Evolutionary conservation across 768 basidiomycete species (phyloP), one percentile per base, ranked within the genome.

Genomic region (Cystofilobasidium ferigula): DNA sequence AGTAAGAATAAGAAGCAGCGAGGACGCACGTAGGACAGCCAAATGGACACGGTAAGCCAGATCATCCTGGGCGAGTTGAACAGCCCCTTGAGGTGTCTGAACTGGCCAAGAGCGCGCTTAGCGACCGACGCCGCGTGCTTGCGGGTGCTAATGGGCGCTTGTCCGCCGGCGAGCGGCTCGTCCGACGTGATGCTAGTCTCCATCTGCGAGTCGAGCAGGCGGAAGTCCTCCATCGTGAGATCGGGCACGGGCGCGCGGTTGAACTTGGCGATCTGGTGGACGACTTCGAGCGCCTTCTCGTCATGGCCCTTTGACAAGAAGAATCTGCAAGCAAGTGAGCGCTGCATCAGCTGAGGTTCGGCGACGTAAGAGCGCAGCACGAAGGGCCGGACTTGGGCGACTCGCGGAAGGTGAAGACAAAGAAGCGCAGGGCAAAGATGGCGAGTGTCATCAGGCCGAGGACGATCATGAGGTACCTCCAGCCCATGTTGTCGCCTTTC

Each of bases 381-480:
- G 22, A 45, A 35, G 18, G 1, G 14, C 54, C 58, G 24, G 0
- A 66, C 70, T 85, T 85, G 12, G 84, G 80, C 0, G 82, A 82
- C 71, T 85, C 84, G 70, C 83, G 80, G 61, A 85, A 76, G 67
- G 79, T 80, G 69, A 85, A 84, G 30, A 84, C 74, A 62, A 82
- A 72, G 74, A 80, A 83, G 34, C 84, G 83, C 62, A 78, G 68
- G 66, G 82, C 72, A 74, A 83, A 85, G 73, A 82, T 78, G 53
- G 81, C 10, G 36, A 84, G 75, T 0, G 82, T 83, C 58, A 84
- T 67, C 22, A 35, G 48, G 40, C 77, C 70, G 20, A 74, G 62
- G 28, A 75, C 77, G 71, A 73, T 82, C 78, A 81, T 73, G 26
- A 79, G 78, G 71, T 83, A 84, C 73, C 83, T 76, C 61, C 83